Base-by-base conservation (phyloP, 2,329 filamentous ascomycete species). In the Nakataea oryzae region DNA sequence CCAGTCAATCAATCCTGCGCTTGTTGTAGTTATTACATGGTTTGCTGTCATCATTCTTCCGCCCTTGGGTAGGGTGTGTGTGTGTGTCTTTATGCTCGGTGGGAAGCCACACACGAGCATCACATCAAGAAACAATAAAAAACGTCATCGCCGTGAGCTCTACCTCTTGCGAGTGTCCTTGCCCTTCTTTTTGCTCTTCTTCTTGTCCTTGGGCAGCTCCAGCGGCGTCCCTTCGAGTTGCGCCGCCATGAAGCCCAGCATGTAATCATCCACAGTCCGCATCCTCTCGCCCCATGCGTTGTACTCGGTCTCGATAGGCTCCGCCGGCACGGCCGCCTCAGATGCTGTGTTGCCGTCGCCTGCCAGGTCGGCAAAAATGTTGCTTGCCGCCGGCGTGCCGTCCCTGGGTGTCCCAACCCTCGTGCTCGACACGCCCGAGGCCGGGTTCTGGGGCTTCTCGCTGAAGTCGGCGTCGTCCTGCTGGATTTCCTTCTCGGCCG, bases 401-500 rank as follows among this genome's bases (percentile, higher is more conserved):
- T 78, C 70, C 60, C 73, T 73, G 2, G 83, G 82, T 11, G 81
- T 84, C 1, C 79, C 81, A 63, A 81, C 79, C 9, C 80, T 71
- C 6, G 77, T 74, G 61, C 77, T 84, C 5, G 81, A 82, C 2
- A 78, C 71, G 3, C 80, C 81, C 0, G 81, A 83, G 63, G 65
- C 3, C 63, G 61, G 4, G 66, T 62, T 68, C 79, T 67, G 70
- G 62, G 81, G 75, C 72, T 85, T 84, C 69, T 93, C 90, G 3
- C 86, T 86, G 67, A 96, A 96, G 70, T 96, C 92, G 5, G 86
- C 90, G 57, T 93, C 91, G 67, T 96, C 91, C 28, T 90, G 88
- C 69, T 91, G 86, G 58, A 95, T 88, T 73, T 99, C 95, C 70
- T 90, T 95, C 71, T 96, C 89, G 0, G 95, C 95, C 12, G 89